Base-by-base conservation (phyloP, 23 red algal genomes). In the Chondrus crispus region DNA sequence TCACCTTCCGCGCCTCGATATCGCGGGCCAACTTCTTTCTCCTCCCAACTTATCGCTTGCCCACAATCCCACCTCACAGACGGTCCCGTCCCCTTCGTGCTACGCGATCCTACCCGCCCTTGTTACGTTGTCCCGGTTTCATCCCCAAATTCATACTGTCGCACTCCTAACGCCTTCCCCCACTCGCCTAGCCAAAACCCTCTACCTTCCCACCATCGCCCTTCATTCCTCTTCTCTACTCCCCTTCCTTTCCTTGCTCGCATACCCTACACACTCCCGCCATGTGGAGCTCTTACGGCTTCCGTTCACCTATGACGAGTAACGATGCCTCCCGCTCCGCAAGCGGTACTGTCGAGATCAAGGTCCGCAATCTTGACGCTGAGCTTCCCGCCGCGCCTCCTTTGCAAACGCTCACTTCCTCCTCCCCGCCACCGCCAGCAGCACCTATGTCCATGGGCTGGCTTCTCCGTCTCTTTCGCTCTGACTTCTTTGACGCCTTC, bases 401-500 rank as follows among this genome's bases (percentile, higher is more conserved):
- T n/a, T 48, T 53, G 5, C 70, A 55, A 37, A 69, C 60, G 2
- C n/a, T n/a, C n/a, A 66, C 60, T 32, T 66, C 60, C 8, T 66
- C 60, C 60, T n/a, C 10, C 30, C 30, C 62, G 9, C 62, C 30
- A 68, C 62, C 12, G 62, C 30, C 62, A 35, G 30, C 1, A n/a
- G 76, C 76, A 18, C 88, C 82, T 30, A 35, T 96, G 3, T 96
- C 94, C 6, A 96, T 96, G 94, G 94, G 97, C 42, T 94, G 94
- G 66, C 81, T 99, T 46, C 85, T 99, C 29, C 91, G 97, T 24
- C 89, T 99, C 35, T 99, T 99, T 74, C 94, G 97, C 41, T 99
- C 97, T 35, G 97, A 99, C 24, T 99, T 99, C 47, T 99, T 99
- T 71, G 97, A 99, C 83, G 94, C 97, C 62, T 99, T 93, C 80